Conservation (phyloP, 2,329 filamentous ascomycete genomes). For the Neurospora sp. region DNA sequence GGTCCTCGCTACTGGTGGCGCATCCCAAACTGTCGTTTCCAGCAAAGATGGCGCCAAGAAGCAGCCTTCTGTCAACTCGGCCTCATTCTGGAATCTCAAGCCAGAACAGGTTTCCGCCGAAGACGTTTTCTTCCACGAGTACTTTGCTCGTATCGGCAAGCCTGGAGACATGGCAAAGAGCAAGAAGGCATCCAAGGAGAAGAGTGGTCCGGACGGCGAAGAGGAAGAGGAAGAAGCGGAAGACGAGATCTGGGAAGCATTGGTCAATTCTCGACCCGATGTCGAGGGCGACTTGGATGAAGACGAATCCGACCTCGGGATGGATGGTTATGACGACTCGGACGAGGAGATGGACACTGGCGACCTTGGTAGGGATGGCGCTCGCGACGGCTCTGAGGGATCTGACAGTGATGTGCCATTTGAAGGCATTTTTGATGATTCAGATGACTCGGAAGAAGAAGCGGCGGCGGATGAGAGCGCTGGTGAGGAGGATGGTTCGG, state of each 20-base stretch:
- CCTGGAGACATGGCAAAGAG: conserved; percentile 43
- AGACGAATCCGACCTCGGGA: conserved; percentile 36
- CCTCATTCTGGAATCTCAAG: conserved; percentile 86
- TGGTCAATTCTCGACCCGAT: conserved; percentile 25
- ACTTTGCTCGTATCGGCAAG: conserved; percentile 72
- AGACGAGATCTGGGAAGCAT: conserved; percentile 26
- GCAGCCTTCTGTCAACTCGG: conserved; percentile 58
- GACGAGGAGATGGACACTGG: conserved; percentile 26
- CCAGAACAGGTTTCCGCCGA: conserved; percentile 79
- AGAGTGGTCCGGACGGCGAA: conserved; percentile 62
- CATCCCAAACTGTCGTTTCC: conserved; percentile 46
- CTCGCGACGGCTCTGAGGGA: conserved; percentile 26
- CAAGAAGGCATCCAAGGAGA: conserved; percentile 57
- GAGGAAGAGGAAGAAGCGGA: conserved; percentile 36
- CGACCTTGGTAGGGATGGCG: conserved; percentile 26
- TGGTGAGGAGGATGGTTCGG: conserved; percentile 32
- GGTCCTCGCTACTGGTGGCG: conserved; percentile 43
- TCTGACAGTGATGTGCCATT: conserved; percentile 25
- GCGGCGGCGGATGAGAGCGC: conserved; percentile 29
- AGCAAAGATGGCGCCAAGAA: conserved; percentile 34
- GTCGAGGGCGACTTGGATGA: conserved; percentile 39
- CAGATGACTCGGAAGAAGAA: conserved; percentile 24
- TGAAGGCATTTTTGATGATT: conserved; percentile 30
- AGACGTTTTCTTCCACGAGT: conserved; percentile 96
- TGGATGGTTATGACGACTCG: conserved; percentile 36